A percentile compares a stretch with the other conserved stretches of the same genome.
phyloP scores from a whole-genome alignment of 1,284 basidiomycete genomes.

The Inonotus hispidus region DNA sequence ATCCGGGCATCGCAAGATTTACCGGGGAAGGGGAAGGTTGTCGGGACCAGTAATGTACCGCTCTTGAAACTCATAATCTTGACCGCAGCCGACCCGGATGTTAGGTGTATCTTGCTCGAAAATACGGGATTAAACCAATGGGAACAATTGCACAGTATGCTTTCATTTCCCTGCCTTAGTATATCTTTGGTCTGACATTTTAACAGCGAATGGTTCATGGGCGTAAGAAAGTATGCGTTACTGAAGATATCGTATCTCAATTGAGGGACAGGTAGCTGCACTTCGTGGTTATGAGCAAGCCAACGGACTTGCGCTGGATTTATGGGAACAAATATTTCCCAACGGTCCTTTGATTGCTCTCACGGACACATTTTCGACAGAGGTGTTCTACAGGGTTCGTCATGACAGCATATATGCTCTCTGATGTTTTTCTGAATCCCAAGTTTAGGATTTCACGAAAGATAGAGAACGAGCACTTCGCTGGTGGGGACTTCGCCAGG shows the following conservation, averaged over 20 bases:
- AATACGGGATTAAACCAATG: conserved; percentile 62
- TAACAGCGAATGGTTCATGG: conserved; percentile 92
- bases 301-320: conserved; percentile 68
- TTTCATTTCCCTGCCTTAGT: not conserved
- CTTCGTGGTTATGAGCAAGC: conserved; percentile 74
- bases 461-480: conserved; percentile 56
- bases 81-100: not conserved
- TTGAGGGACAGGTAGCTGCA: conserved; percentile 61
- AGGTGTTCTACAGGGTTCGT: conserved; percentile 71
- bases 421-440: not conserved
- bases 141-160: conserved; percentile 89
- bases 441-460: conserved; percentile 50
- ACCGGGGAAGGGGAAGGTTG: conserved; percentile 51
- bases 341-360: conserved; percentile 62
- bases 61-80: not conserved
- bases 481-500: conserved; percentile 87
- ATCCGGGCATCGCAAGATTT: conserved; percentile 56
- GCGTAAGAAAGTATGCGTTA: conserved; percentile 39
- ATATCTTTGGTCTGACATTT: not conserved
- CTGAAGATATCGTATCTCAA: not conserved
- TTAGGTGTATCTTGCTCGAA: conserved; percentile 77
- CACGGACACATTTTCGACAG: conserved; percentile 89
- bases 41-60: conserved; percentile 84
- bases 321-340: conserved; percentile 81
- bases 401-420: not conserved